Percentiles rank a stretch among this genome's conserved stretches.
phyloP scores from a whole-genome alignment of 2,329 filamentous ascomycete species.

The Cladophialophora carrionii region DNA sequence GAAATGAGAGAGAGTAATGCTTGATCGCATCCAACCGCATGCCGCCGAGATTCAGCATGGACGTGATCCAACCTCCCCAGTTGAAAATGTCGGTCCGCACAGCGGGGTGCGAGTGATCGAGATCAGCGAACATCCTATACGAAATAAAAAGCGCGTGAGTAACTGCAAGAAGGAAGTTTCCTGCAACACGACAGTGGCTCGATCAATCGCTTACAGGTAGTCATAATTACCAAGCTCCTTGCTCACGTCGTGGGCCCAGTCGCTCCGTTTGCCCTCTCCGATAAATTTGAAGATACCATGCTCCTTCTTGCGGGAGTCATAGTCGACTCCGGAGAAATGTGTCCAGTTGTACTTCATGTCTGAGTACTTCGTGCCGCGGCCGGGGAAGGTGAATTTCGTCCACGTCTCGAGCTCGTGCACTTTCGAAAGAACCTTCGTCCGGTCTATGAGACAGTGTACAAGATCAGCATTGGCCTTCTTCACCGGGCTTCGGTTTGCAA shows the following conservation, averaged over 20 bases:
- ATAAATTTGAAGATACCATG: constrained; percentile 66
- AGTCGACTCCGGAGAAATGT: constrained; percentile 71
- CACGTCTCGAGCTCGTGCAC: constrained; percentile 68
- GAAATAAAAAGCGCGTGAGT: not conserved
- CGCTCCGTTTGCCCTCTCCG: constrained; percentile 56
- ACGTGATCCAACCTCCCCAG: constrained; percentile 70
- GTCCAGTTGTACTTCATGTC: constrained; percentile 66
- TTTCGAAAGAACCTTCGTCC: constrained; percentile 58
- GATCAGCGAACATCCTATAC: constrained; percentile 66
- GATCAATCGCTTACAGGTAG: constrained; percentile 41
- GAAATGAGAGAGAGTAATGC: constrained; percentile 71
- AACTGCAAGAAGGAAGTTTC: not conserved
- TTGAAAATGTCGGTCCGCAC: constrained; percentile 66
- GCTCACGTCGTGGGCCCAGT: constrained; percentile 65
- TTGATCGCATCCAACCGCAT: constrained; percentile 75
- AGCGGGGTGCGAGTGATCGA: constrained; percentile 67
- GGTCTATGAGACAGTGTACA: constrained; percentile 46
- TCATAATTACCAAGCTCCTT: constrained; percentile 68
- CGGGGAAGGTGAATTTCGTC: constrained; percentile 68
- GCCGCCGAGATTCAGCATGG: constrained; percentile 63
- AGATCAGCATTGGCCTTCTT: not conserved
- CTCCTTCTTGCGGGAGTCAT: constrained; percentile 60
- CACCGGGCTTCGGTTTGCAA: not conserved
- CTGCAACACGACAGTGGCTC: not conserved
- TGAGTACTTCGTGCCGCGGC: constrained; percentile 63